These are phyloP conservation scores for Kazachstania sp. DNA, from an alignment of 1,139 yeast genomes.

Conservation along the genomic window DNA sequence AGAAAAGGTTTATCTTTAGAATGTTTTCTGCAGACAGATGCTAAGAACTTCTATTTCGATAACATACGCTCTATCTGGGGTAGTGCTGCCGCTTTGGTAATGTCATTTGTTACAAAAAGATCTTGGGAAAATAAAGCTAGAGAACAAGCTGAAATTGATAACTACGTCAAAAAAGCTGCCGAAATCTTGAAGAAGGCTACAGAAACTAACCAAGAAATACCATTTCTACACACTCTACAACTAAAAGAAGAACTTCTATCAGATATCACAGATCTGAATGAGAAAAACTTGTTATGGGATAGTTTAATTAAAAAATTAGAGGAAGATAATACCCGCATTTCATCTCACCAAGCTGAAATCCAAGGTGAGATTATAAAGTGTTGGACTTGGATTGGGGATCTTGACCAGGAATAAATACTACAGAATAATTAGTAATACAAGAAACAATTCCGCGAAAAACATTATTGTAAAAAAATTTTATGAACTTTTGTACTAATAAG, in stretches of 20 bases:
- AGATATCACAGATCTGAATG: slow-evolving; percentile 34
- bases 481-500: not conserved
- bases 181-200: slow-evolving; percentile 36
- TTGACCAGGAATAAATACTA: not conserved
- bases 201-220: slow-evolving; percentile 16
- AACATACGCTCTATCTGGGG: not conserved
- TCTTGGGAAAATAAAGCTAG: slow-evolving; percentile 23
- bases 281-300: slow-evolving; percentile 51
- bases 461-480: too few species aligned
- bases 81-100: not conserved
- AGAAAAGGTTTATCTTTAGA: slow-evolving; percentile 44
- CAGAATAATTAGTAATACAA: not conserved
- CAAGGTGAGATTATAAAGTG: slow-evolving; percentile 79
- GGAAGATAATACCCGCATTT: slow-evolving; percentile 32
- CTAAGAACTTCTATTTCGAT: not conserved
- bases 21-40: slow-evolving; percentile 34
- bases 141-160: slow-evolving; percentile 32
- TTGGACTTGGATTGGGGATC: slow-evolving; percentile 69
- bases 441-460: not conserved
- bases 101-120: not conserved
- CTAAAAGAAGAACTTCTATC: slow-evolving; percentile 56
- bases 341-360: slow-evolving; percentile 39
- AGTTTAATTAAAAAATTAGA: slow-evolving; percentile 52
- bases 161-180: slow-evolving; percentile 34
- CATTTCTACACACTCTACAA: slow-evolving; percentile 60